A percentile compares a stretch with the other conserved stretches of the same genome.
These are phyloP conservation scores for Chalciporus pseudorubinellus DNA, from an alignment of 768 basidiomycete genomes.

Conservation along the genomic window DNA sequence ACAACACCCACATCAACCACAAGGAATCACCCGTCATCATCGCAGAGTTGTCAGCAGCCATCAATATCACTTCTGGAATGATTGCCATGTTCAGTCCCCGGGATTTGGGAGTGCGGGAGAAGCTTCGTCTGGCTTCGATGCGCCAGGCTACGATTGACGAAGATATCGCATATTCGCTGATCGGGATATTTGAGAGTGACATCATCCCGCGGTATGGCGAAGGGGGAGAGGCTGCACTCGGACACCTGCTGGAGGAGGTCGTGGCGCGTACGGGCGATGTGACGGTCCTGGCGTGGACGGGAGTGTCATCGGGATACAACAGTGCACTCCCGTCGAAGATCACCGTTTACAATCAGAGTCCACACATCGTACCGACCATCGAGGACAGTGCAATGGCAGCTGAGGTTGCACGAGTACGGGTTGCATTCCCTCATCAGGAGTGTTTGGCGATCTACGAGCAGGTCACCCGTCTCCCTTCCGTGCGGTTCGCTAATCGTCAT, in stretches of 20 bases:
- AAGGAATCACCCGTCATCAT: background rate
- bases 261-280: slow-evolving; percentile 1
- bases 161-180: slow-evolving; percentile 18
- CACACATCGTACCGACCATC: background rate
- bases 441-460: background rate
- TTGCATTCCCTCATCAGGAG: background rate
- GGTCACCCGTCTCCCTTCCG: background rate
- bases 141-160: slow-evolving; percentile 17
- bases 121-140: slow-evolving; percentile 11
- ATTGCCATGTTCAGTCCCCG: background rate
- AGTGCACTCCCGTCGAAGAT: background rate
- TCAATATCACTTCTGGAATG: no score
- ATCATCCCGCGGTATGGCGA: background rate
- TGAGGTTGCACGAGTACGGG: background rate
- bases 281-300: background rate
- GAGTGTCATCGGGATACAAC: background rate
- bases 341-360: background rate
- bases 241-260: background rate
- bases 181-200: slow-evolving; percentile 11
- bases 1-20: background rate
- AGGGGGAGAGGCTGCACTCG: background rate
- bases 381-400: background rate
- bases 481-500: background rate
- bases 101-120: background rate
- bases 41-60: no score